Evolutionary conservation across 495 filamentous ascomycete species (phyloP).

Genomic region (Mycothermus thermophilus): DNA sequence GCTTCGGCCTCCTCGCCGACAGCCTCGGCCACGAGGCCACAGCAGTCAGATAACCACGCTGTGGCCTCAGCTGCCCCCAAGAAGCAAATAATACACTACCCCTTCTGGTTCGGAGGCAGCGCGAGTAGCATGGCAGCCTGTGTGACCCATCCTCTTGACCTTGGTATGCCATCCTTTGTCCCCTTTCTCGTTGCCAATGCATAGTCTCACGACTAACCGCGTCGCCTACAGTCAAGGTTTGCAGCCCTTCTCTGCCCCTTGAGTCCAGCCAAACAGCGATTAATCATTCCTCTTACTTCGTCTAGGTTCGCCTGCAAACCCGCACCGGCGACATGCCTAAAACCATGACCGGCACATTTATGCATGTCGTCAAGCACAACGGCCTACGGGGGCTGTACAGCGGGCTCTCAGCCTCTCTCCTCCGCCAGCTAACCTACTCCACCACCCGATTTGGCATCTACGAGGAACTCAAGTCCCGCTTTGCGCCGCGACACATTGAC

Average conservation of each 20-base stretch:
- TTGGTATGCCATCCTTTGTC: conserved; percentile 45
- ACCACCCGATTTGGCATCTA: conserved; percentile 91
- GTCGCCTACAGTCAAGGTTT: conserved; percentile 33
- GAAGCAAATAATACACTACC: conserved; percentile 48
- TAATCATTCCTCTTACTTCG: conserved; percentile 1
- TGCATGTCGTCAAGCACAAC: conserved; percentile 49
- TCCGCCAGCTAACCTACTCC: conserved; percentile 85
- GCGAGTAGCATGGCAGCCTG: conserved; percentile 80
- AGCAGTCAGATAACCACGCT: too few relatives aligned
- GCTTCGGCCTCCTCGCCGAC: conserved; percentile 5
- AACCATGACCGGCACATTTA: conserved; percentile 69
- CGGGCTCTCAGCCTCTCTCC: conserved; percentile 78
- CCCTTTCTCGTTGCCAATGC: too few relatives aligned
- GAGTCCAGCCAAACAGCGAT: background rate
- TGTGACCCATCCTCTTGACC: conserved; percentile 82
- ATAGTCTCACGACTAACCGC: too few relatives aligned
- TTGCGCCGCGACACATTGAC: conserved; percentile 23
- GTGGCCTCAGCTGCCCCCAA: too few relatives aligned
- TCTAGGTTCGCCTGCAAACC: conserved; percentile 72
- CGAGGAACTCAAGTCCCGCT: conserved; percentile 68
- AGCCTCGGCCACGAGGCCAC: conserved; percentile 13
- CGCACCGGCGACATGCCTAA: conserved; percentile 50
- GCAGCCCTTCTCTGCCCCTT: background rate
- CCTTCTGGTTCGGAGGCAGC: conserved; percentile 92
- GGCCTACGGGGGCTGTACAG: conserved; percentile 68